Conservation (phyloP, 768 basidiomycete genomes). For the Coprinopsis strossmayeri region DNA sequence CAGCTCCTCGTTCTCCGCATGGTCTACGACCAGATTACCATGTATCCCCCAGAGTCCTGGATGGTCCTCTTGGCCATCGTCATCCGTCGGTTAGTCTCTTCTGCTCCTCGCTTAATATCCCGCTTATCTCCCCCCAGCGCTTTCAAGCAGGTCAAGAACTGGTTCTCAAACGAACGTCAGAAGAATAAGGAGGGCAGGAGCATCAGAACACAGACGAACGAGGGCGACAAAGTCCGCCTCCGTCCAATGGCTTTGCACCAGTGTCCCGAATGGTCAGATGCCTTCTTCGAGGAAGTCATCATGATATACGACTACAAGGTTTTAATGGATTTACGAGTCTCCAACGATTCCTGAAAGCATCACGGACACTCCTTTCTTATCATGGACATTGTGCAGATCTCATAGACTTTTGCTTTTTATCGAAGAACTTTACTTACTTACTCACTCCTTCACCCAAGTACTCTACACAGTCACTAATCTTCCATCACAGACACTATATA, state of each 20-base stretch:
- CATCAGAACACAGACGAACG: slow-evolving; percentile 28
- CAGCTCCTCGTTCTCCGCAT: slow-evolving; percentile 55
- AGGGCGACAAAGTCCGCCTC: slow-evolving; percentile 40
- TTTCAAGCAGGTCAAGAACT: slow-evolving; percentile 58
- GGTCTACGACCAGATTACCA: slow-evolving; percentile 60
- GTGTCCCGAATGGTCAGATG: slow-evolving; percentile 51
- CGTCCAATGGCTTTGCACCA: slow-evolving; percentile 39
- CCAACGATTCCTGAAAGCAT: slow-evolving; percentile 12
- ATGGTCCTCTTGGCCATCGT: slow-evolving; percentile 51
- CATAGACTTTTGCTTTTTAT: slow-evolving; percentile 1
- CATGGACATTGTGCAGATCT: slow-evolving; percentile 6
- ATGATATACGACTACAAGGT: slow-evolving; percentile 49
- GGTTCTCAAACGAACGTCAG: slow-evolving; percentile 62
- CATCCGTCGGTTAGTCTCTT: slow-evolving; percentile 39
- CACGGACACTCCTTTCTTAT: background rate
- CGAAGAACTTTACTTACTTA: background rate
- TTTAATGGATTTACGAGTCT: slow-evolving; percentile 24
- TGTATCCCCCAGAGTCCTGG: slow-evolving; percentile 60
- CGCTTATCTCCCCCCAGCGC: slow-evolving; percentile 28
- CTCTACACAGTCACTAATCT: slow-evolving; percentile 4
- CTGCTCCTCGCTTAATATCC: slow-evolving; percentile 1
- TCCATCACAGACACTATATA: slow-evolving; percentile 5
- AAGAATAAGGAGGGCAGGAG: slow-evolving; percentile 35
- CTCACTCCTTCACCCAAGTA: background rate
- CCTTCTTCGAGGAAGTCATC: slow-evolving; percentile 55